phyloP scores from a whole-genome alignment of 495 filamentous ascomycete species.

The Neohortaea acidophila region DNA sequence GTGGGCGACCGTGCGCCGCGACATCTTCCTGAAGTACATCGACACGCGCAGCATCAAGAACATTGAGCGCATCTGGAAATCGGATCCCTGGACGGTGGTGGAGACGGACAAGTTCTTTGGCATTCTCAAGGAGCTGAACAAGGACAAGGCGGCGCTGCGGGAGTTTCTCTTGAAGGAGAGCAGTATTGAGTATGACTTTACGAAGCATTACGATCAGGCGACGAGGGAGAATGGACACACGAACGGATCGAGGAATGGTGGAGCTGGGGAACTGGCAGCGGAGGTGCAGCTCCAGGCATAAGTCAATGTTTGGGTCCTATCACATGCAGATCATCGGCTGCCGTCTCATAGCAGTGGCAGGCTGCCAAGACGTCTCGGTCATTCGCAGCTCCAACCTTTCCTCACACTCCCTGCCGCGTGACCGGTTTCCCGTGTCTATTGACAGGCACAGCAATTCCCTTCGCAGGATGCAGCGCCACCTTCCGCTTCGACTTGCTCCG shows the following conservation, averaged over 20 bases:
- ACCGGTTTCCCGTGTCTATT: conserved; percentile 12
- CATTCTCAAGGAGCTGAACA: conserved; percentile 12
- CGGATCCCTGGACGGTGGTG: conserved; percentile 13
- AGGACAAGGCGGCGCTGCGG: conserved; percentile 10
- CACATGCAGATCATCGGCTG: too few species aligned
- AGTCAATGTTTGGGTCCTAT: too few species aligned
- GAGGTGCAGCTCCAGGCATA: background rate
- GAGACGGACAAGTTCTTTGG: conserved; percentile 14
- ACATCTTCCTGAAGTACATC: conserved; percentile 18
- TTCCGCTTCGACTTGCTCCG: conserved; percentile 7
- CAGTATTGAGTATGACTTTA: conserved; percentile 12
- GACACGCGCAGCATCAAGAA: conserved; percentile 15
- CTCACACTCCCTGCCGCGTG: conserved; percentile 12
- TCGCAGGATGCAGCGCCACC: background rate
- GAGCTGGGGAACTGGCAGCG: background rate
- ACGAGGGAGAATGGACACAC: background rate
- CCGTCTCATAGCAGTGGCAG: too few species aligned
- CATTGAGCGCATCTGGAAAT: conserved; percentile 9
- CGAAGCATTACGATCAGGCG: conserved; percentile 3
- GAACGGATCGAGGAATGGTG: background rate
- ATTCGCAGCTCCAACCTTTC: too few species aligned
- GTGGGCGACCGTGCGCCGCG: conserved; percentile 14
- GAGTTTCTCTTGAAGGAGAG: conserved; percentile 9
- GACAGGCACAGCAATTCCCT: conserved; percentile 9
- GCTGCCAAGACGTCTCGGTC: too few species aligned